Evolutionary conservation across 2,329 filamentous ascomycete genomes (phyloP).

Genomic region (Sporothrix sp.): DNA sequence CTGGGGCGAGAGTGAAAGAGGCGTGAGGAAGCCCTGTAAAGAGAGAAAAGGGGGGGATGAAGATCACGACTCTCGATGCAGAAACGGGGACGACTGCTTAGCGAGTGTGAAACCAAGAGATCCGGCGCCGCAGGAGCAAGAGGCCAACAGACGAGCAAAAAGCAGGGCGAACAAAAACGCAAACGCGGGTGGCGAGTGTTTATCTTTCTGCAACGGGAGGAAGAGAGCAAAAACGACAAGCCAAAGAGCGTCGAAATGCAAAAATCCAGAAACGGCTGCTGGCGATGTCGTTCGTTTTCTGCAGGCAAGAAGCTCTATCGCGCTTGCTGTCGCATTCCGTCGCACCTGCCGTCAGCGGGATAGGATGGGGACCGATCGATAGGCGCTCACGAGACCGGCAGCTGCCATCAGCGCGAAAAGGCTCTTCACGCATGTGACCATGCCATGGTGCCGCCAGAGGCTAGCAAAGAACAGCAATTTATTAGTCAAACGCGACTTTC

Average conservation of each 20-base stretch:
- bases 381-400: constrained; percentile 19
- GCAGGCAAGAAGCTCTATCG: constrained; percentile 7
- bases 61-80: not conserved
- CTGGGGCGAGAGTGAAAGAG: not conserved
- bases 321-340: not conserved
- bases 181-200: no score
- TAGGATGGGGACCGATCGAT: constrained; percentile 9
- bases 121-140: not conserved
- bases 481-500: constrained; percentile 9
- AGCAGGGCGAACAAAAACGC: not conserved
- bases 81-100: no score
- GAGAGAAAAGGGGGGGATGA: not conserved
- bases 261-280: not conserved
- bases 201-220: not conserved
- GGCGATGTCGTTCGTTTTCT: constrained; percentile 3
- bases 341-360: constrained; percentile 4
- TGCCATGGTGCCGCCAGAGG: constrained; percentile 1
- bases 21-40: not conserved
- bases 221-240: not conserved
- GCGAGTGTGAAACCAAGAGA: not conserved
- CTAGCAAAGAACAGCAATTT: constrained; percentile 2
- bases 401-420: constrained; percentile 8
- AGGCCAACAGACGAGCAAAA: not conserved
- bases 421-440: constrained; percentile 21
- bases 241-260: not conserved